Evolutionary conservation across 371 early-diverging fungal species (phyloP).

Genomic region (Mucor saturninus): DNA sequence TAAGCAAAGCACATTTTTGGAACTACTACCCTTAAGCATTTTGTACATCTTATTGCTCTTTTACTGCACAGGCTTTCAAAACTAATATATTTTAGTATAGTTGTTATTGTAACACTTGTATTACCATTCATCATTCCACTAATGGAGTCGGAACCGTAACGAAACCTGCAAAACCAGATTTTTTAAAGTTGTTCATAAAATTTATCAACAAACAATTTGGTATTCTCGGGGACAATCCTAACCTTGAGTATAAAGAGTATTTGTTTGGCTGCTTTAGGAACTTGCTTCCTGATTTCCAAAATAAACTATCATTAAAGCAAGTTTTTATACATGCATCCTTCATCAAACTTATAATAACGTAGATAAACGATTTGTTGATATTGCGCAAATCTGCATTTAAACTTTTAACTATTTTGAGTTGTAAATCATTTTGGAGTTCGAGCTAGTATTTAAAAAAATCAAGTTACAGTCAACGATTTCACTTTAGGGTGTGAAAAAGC

Average conservation of each 20-base stretch:
- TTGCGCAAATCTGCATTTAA: no score
- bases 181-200: constrained; percentile 73
- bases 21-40: constrained; percentile 7
- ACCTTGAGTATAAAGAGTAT: constrained; percentile 45
- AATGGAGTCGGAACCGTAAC: constrained; percentile 71
- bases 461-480: no score
- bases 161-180: constrained; percentile 42
- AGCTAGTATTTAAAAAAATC: no score
- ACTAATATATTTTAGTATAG: constrained; percentile 12
- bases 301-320: no score
- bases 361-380: no score
- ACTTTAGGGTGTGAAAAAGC: no score
- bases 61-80: constrained; percentile 9
- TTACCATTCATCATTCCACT: constrained; percentile 37
- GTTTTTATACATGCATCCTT: no score
- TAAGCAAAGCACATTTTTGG: neutral
- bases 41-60: constrained; percentile 9
- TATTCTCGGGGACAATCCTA: constrained; percentile 73
- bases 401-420: no score
- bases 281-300: no score
- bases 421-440: no score
- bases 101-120: neutral
- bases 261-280: no score
- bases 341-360: no score
- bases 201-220: constrained; percentile 85